These are phyloP conservation scores for Aspergillus clavatus DNA, from an alignment of 2,329 filamentous ascomycete species.

Conservation along the genomic window DNA sequence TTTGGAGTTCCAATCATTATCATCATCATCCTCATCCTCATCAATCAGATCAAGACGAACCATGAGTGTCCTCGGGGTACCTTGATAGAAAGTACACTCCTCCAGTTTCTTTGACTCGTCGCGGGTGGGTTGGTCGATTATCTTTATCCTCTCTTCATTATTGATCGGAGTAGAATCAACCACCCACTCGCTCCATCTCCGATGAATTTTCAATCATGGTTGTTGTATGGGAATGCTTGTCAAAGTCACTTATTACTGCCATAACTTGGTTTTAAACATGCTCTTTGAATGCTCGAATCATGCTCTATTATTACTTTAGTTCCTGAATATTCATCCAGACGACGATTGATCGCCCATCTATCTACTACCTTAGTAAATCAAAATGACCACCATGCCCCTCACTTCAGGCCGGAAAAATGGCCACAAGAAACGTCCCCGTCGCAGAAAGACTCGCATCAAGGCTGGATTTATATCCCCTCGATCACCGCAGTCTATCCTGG, in stretches of 20 bases:
- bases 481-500: slow-evolving; percentile 13
- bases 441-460: slow-evolving; percentile 8
- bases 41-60: too few species aligned
- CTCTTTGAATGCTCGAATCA: too few species aligned
- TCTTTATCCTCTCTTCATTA: neutral
- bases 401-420: slow-evolving; percentile 8
- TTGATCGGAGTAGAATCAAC: too few species aligned
- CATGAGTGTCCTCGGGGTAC: neutral
- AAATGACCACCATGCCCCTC: neutral
- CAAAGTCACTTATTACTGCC: too few species aligned
- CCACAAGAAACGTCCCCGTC: slow-evolving; percentile 5
- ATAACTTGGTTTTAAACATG: too few species aligned
- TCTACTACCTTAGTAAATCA: neutral
- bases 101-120: neutral
- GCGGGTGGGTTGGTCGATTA: neutral
- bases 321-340: too few species aligned
- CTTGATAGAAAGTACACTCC: neutral
- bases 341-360: neutral
- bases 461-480: slow-evolving; percentile 6
- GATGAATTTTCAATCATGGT: too few species aligned
- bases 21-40: too few species aligned
- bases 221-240: neutral
- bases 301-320: too few species aligned
- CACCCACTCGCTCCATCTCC: neutral
- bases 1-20: neutral